Evolutionary conservation across 169 alveolate genomes (phyloP), one percentile per base, ranked within the genome.

Genomic region (Eimeria maxima): DNA sequence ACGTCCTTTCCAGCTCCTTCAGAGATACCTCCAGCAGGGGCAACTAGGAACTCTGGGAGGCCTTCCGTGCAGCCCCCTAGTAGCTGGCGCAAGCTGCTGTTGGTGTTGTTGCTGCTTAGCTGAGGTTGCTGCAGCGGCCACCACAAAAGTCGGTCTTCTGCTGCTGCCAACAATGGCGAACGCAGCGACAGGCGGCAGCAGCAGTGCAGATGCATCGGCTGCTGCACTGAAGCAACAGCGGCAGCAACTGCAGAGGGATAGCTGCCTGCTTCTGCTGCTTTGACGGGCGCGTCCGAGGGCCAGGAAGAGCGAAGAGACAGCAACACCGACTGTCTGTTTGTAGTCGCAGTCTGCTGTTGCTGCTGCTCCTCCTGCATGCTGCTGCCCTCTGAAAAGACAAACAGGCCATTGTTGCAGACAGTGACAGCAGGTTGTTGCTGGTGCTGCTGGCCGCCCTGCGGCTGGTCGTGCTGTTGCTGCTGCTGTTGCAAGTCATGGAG

Each of bases 51-150:
- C 53, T 44, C 50, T 2, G 90, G 90, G 20, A 81, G 10, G 29
- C 90, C 90, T 33, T 81, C 90, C 14, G 63, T 81, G 90, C 42
- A n/a, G 50, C 69, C 90, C 73, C 71, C 90, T 33, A 81, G 90
- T 4, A 81, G 67, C 71, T 44, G 67, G n/a, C 89, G 71, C 89
- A 80, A 50, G 69, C 67, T 80, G 84, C 84, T 44, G 81, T 47
- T 74, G 87, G 38, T 76, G 69, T 69, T 80, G 69, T 69, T 80
- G 89, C 69, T 80, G 67, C 57, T 53, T n/a, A 44, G 69, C 67
- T 80, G 89, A 42, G 89, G 89, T 3, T 80, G 89, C 89, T 80
- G 89, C 69, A 80, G 67, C 63, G 89, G 89, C 89, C 89, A 80
- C 89, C 89, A 80, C 69, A 80, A 29, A 4, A 80, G 67, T 8